Conservation (phyloP, 768 basidiomycete species). For the Trametes gibbosa region DNA sequence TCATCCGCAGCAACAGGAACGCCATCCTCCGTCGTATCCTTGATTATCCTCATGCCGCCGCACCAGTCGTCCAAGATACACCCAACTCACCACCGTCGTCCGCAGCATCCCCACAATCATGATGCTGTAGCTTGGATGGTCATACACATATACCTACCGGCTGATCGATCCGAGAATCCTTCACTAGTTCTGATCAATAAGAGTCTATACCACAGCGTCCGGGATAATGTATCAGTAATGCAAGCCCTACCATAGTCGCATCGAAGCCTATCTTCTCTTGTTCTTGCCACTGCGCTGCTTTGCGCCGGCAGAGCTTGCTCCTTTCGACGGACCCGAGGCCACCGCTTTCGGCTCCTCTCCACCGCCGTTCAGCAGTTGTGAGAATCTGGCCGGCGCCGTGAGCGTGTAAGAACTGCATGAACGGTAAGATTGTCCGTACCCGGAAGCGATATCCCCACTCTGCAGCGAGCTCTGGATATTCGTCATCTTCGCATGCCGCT, state of each 20-base stretch:
- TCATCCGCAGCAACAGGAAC: slow-evolving; percentile 39
- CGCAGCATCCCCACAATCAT: slow-evolving; percentile 1
- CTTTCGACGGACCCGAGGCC: slow-evolving; percentile 18
- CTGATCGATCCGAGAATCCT: background rate
- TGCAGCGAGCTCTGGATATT: slow-evolving; percentile 54
- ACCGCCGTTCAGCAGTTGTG: slow-evolving; percentile 39
- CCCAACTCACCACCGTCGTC: background rate
- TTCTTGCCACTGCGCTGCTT: slow-evolving; percentile 33
- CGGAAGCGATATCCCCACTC: slow-evolving; percentile 56
- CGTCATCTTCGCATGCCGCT: slow-evolving; percentile 56
- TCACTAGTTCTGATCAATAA: too few relatives aligned
- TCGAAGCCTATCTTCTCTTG: slow-evolving; percentile 35
- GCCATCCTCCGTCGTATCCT: slow-evolving; percentile 54
- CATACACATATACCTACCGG: background rate
- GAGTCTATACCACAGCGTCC: background rate
- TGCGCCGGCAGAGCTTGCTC: slow-evolving; percentile 12
- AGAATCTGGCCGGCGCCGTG: slow-evolving; percentile 35
- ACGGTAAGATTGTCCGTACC: slow-evolving; percentile 38
- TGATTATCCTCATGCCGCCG: slow-evolving; percentile 35
- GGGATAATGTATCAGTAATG: slow-evolving; percentile 5
- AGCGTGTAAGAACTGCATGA: background rate
- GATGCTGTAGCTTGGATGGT: background rate
- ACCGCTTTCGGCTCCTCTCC: slow-evolving; percentile 37
- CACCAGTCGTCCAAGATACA: background rate
- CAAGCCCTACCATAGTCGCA: slow-evolving; percentile 2